Evolutionary conservation across 306 rosid genomes (phyloP).

Genomic region (Castanea mollissima): DNA sequence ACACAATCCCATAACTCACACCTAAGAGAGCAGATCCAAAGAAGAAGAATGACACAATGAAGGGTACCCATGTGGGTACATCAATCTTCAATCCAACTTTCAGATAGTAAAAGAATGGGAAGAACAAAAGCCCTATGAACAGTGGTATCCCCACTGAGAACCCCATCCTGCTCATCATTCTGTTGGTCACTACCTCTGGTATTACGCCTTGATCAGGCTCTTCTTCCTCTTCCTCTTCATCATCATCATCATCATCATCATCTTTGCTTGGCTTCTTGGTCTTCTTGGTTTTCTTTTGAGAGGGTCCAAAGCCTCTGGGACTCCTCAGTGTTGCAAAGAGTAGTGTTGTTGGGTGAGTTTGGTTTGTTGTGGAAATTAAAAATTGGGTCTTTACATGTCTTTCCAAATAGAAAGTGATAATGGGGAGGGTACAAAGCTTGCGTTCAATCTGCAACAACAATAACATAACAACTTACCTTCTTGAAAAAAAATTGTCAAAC

Average conservation of each 20-base stretch:
- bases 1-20: slow-evolving; percentile 94
- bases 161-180: slow-evolving; percentile 82
- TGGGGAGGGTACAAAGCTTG: slow-evolving; percentile 22
- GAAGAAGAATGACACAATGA: slow-evolving; percentile 80
- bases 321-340: slow-evolving; percentile 50
- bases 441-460: slow-evolving; percentile 29
- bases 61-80: slow-evolving; percentile 93
- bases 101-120: slow-evolving; percentile 79
- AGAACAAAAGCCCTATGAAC: slow-evolving; percentile 67
- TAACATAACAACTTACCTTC: neutral
- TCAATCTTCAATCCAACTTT: slow-evolving; percentile 79
- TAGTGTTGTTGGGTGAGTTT: slow-evolving; percentile 26
- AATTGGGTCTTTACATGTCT: slow-evolving; percentile 23
- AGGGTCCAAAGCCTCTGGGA: slow-evolving; percentile 74
- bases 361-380: slow-evolving; percentile 30
- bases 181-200: slow-evolving; percentile 89
- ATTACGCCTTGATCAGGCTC: slow-evolving; percentile 55
- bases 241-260: slow-evolving; percentile 24
- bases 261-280: slow-evolving; percentile 27
- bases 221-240: slow-evolving; percentile 34
- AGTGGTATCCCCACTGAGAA: slow-evolving; percentile 77
- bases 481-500: too few species aligned
- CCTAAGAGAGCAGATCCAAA: slow-evolving; percentile 88
- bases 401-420: slow-evolving; percentile 13
- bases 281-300: slow-evolving; percentile 52